A percentile compares a stretch with the other conserved stretches of the same genome.
phyloP scores from a whole-genome alignment of 768 basidiomycete species.

The Suillus alpinus region DNA sequence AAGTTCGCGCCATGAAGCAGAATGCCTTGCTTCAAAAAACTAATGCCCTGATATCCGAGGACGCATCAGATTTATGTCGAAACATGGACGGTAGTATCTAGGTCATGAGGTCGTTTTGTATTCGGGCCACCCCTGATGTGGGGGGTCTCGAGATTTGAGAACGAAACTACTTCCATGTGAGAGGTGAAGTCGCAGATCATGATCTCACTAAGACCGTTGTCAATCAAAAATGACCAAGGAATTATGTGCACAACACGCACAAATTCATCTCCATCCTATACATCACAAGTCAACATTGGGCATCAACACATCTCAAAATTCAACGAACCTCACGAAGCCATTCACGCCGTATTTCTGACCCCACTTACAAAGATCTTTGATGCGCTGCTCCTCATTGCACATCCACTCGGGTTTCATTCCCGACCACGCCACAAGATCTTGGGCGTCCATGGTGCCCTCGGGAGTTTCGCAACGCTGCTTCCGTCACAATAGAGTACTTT shows the following conservation, averaged over 20 bases:
- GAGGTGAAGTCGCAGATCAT: too few species aligned
- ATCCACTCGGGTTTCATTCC: conserved; percentile 14
- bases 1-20: conserved; percentile 21
- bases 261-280: conserved; percentile 49
- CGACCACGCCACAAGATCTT: conserved; percentile 36
- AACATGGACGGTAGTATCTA: neutral
- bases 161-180: too few species aligned
- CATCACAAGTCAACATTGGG: conserved; percentile 22
- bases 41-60: neutral
- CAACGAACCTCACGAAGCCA: conserved; percentile 33
- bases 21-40: conserved; percentile 12
- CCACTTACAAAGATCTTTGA: conserved; percentile 32
- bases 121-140: too few species aligned
- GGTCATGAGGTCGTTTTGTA: neutral
- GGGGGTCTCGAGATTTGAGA: conserved; percentile 27
- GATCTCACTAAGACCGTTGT: conserved; percentile 35
- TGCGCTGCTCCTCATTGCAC: conserved; percentile 22
- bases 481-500: conserved; percentile 35
- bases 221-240: neutral
- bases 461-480: conserved; percentile 29
- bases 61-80: neutral
- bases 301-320: conserved; percentile 12
- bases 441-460: conserved; percentile 32
- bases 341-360: conserved; percentile 29
- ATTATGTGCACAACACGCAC: conserved; percentile 27